phyloP scores from a whole-genome alignment of 371 early-diverging fungal genomes.

The Lichtheimia ramosa region DNA sequence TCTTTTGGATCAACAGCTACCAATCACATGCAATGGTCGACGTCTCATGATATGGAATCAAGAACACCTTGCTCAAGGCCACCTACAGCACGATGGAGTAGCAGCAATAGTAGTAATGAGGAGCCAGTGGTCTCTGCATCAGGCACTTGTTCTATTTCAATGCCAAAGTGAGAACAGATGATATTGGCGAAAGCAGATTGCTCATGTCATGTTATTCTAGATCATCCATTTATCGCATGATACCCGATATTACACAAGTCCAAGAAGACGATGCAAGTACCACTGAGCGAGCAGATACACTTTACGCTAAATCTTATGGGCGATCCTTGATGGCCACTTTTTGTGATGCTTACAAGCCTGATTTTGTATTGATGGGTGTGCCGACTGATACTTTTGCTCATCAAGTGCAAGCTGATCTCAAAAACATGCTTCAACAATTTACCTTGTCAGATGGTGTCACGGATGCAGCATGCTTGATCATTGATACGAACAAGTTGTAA shows the following conservation, averaged over 20 bases:
- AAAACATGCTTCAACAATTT: constrained; percentile 46
- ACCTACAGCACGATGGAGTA: not conserved
- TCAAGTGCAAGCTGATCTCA: constrained; percentile 54
- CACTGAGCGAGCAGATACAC: constrained; percentile 41
- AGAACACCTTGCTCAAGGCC: not conserved
- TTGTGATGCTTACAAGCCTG: constrained; percentile 58
- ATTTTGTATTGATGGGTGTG: constrained; percentile 64
- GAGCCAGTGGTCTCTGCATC: constrained; percentile 2
- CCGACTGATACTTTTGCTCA: constrained; percentile 52
- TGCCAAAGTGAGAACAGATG: constrained; percentile 41
- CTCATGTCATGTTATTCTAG: constrained; percentile 13
- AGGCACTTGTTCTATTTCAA: constrained; percentile 32
- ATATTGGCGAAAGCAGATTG: not conserved
- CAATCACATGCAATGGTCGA: too few species aligned
- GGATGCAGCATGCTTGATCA: constrained; percentile 54
- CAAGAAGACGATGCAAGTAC: constrained; percentile 20
- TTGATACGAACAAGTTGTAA: constrained; percentile 56
- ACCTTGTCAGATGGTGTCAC: constrained; percentile 38
- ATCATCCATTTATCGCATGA: constrained; percentile 45
- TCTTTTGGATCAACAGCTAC: constrained; percentile 8
- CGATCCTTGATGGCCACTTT: constrained; percentile 66
- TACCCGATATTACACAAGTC: constrained; percentile 43
- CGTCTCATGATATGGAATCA: not conserved
- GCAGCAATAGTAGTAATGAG: not conserved
- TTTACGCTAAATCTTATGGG: constrained; percentile 66